Base-by-base conservation (phyloP, 2,329 filamentous ascomycete genomes). In the Byssoonygena ceratinophila region DNA sequence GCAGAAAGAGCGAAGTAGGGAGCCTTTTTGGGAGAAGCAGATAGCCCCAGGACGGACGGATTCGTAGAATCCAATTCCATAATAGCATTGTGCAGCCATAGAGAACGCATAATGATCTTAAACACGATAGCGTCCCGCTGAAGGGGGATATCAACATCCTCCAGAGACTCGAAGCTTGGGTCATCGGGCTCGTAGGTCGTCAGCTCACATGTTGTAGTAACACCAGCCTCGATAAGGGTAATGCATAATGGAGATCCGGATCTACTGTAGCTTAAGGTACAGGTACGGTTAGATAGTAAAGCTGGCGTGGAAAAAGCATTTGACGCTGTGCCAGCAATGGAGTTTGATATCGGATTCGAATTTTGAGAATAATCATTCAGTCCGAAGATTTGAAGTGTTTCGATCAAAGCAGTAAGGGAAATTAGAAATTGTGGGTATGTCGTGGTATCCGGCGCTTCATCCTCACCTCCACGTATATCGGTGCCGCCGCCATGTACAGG, bases 351-450 rank as follows among this genome's bases (percentile, higher is more conserved):
- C 46, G 59, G 58, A 50, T 64, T 62, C 41, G 60, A 62, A 41
- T 55, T 50, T 41, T 57, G 59, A 73, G 74, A 59, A 4, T 79
- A 73, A 12, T 81, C 76, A 58, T 87, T 85, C 43, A 90, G 80
- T 46, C 88, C 88, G 63, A 98, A 94, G 46, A 98, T 97, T 63
- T 96, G 91, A 6, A 98, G 77, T 0, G 91, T 94, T 71, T 97
- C 92, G 50, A 98, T 80, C 2, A 98, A 78, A 16, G 91, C 87
- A 3, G 84, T 77, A 7, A 98, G 79, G 1, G 89, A 92, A 58
- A 97, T 84, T 64, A 94, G 84, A 65, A 98, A 98, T 48, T 78
- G 80, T 6, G 87, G 83, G 27, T 80, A 76, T 3, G 65, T 56
- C 3, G 62, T 55, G 20, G 63, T 56, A 8, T 68, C 62, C 7